Base-by-base conservation (phyloP, 257 asterid species). In the Leonotis leonurus region DNA sequence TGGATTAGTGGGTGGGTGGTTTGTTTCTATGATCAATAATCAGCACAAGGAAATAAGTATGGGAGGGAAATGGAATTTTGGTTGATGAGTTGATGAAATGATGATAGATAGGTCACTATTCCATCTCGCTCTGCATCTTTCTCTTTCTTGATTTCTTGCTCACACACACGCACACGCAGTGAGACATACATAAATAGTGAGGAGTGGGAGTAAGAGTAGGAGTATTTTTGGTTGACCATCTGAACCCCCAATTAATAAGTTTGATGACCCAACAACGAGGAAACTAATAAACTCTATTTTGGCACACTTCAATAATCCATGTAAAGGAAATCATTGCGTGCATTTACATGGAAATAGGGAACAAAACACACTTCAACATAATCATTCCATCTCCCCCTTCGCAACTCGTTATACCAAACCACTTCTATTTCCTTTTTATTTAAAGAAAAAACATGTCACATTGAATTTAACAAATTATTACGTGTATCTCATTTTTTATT, bases 331-430 rank as follows among this genome's bases (percentile, higher is more conserved):
- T 62, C 65, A 41, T 41, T 62, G 73, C 78, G 85, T 72, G 77
- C 85, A 80, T 75, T 76, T 86, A 78, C 84, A 72, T 80, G 82
- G 78, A 40, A 75, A 73, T 44, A 64, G 70, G 77, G 70, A 72
- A 73, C n/a, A n/a, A n/a, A n/a, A n/a, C 77, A 73, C 70, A 68
- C 81, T 62, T 50, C 69, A 78, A 77, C 69, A 67, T 71, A 76
- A 74, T 81, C 76, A 83, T 83, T 79, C 87, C 60, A 51, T 69
- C 27, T 56, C 73, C 70, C 64, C 72, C 58, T 70, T 72, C 56
- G 77, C 80, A 71, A 70, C 79, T 78, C 83, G 51, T 62, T 64
- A n/a, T n/a, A 63, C 54, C 87, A 61, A 73, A 54, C 83, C 84
- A 71, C 70, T 54, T 56, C 50, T n/a, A n/a, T n/a, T n/a, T n/a